phyloP scores from a whole-genome alignment of 139 green algal species.

The Chlamydomonas applanata region DNA sequence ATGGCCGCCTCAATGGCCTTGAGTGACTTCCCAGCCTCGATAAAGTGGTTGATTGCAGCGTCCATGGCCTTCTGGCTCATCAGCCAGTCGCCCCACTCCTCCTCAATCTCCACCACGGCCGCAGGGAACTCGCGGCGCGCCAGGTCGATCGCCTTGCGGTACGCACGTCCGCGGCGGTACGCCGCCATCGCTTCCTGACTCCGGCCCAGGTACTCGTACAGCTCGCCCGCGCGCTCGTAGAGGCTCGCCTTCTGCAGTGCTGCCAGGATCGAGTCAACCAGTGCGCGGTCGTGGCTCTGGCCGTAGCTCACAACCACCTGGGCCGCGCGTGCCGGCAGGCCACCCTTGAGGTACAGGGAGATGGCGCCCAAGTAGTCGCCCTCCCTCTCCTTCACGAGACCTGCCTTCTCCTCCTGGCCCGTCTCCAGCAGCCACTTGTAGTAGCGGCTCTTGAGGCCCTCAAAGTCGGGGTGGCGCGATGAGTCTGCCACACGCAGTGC shows the following conservation, averaged over 20 bases:
- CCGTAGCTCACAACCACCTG: constrained; percentile 46
- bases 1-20: constrained; percentile 83
- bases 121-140: constrained; percentile 42
- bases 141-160: constrained; percentile 58
- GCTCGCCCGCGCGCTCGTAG: constrained; percentile 66
- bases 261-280: constrained; percentile 61
- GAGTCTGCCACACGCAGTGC: constrained; percentile 67
- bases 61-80: constrained; percentile 72
- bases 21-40: constrained; percentile 42
- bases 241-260: constrained; percentile 58
- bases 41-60: constrained; percentile 82
- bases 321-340: constrained; percentile 65
- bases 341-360: constrained; percentile 74
- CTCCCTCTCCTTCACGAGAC: constrained; percentile 65
- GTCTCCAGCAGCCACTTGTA: constrained; percentile 66
- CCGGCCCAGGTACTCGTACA: constrained; percentile 65
- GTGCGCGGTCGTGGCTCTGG: constrained; percentile 43
- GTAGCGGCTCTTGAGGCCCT: constrained; percentile 52
- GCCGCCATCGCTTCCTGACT: neutral
- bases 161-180: constrained; percentile 44
- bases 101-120: constrained; percentile 68
- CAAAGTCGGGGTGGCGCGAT: constrained; percentile 46
- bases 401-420: constrained; percentile 68
- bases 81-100: constrained; percentile 85
- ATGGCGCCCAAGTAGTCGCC: constrained; percentile 75